Base-by-base conservation (phyloP, 148 eudicot genomes). In the Nyssa sinensis region DNA sequence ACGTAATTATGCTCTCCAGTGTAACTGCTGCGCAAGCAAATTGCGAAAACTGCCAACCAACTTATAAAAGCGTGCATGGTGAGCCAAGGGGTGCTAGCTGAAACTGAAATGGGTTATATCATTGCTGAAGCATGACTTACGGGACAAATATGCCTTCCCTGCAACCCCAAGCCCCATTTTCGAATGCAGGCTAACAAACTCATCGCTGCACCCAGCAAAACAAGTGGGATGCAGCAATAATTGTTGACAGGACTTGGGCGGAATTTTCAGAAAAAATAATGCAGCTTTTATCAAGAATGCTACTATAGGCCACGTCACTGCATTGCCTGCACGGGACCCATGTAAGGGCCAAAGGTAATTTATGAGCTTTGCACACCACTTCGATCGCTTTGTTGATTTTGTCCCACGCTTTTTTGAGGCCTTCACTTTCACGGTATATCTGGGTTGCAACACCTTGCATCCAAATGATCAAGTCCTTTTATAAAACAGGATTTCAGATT, bases 31-130 rank as follows among this genome's bases (percentile, higher is more conserved):
- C 51, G 51, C 61, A 77, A 34, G 41, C 79, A 74, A 28, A 80
- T 66, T 23, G 82, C 77, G n/a, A 29, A 82, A 77, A n/a, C 59
- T 51, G 19, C 78, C 61, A 24, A 31, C n/a, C 0, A 82, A 3
- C n/a, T 60, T 21, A 49, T 31, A 76, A 28, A 9, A 0, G 16
- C 73, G 80, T 0, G 82, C 82, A 72, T 59, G 57, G 35, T 82
- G 85, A 17, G 58, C 79, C 25, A 82, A 63, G 1, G 83, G 85
- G 67, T 74, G 80, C 55, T 85, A 70, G 5, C 49, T 30, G 5
- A 66, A 74, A 69, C 74, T 41, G 32, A 77, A 75, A 29, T 74
- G 59, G 1, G 71, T 47, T 17, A 82, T 64, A 23, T 79, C 79
- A 4, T 31, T 25, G 51, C 80, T 80, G 31, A 72, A 85, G 14